These are phyloP conservation scores for Millerozyma acaciae DNA, from an alignment of 805 yeast species.

Conservation along the genomic window DNA sequence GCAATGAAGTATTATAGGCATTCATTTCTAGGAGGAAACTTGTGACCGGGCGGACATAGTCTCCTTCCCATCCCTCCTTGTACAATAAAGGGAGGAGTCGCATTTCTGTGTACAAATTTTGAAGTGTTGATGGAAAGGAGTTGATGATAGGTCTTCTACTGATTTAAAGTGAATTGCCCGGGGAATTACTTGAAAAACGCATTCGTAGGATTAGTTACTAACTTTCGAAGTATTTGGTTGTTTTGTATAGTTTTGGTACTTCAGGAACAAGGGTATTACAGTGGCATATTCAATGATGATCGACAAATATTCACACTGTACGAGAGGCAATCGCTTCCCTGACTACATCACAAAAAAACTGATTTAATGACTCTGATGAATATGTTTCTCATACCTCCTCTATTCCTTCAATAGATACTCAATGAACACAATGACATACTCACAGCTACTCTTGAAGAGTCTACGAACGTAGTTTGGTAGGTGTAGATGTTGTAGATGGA, in stretches of 20 bases:
- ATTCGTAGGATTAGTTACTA: constrained; percentile 9
- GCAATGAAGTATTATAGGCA: not conserved
- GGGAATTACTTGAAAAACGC: not conserved
- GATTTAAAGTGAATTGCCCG: constrained; percentile 14
- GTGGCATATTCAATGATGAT: constrained; percentile 35
- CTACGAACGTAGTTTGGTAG: too few relatives aligned
- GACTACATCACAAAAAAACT: constrained; percentile 38
- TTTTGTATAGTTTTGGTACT: constrained; percentile 13
- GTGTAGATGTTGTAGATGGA: too few relatives aligned
- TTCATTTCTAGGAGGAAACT: constrained; percentile 35
- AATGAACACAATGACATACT: too few relatives aligned
- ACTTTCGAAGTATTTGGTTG: constrained; percentile 15
- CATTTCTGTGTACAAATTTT: constrained; percentile 45
- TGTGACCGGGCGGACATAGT: constrained; percentile 53
- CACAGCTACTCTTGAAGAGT: too few relatives aligned
- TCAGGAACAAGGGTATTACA: not conserved
- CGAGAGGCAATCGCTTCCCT: constrained; percentile 34
- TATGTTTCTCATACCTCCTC: too few relatives aligned
- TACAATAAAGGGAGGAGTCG: constrained; percentile 43
- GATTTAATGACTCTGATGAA: constrained; percentile 47
- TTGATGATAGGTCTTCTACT: constrained; percentile 46
- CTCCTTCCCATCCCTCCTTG: constrained; percentile 36
- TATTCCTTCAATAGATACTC: too few relatives aligned
- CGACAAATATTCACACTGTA: constrained; percentile 45
- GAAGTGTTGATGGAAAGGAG: constrained; percentile 37